Base-by-base conservation (phyloP, 2,329 filamentous ascomycete genomes). In the Apiospora malaysiana region DNA sequence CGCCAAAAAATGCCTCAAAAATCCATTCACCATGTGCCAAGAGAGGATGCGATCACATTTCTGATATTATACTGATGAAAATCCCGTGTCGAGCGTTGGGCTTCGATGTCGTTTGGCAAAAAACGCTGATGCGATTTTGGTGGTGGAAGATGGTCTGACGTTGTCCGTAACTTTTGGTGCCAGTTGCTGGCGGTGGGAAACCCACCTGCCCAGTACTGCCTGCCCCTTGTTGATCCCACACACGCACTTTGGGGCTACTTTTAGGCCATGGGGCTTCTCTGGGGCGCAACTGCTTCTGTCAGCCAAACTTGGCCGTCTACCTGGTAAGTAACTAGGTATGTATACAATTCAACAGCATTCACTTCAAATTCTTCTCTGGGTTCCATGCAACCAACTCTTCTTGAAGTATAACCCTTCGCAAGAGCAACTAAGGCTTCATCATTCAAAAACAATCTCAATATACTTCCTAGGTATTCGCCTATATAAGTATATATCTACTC, bases 41-140 rank as follows among this genome's bases (percentile, higher is more conserved):
- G 71, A 71, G 70, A 71, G 73, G 74, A 83, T 80, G 85, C 84
- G 85, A 87, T 86, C 81, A 77, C 74, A 75, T 72, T 76, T 77
- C 72, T 73, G 75, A 73, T 75, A 73, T 84, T 78, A 84, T 74
- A 78, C 78, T 73, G 85, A 88, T 88, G 82, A 72, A 80, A 78
- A 76, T 76, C 74, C 80, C 83, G 84, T 84, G 76, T 75, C 82
- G 81, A 73, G 81, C 82, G 72, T 71, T 77, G 66, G 56, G 75
- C 77, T 77, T 78, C 75, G 85, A 86, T 86, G 84, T 73, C 76
- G 42, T 74, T 71, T 71, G 69, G 75, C 76, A 73, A 70, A 70
- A 70, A 69, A 74, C 71, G 73, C 69, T 73, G 77, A 71, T 47
- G 74, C 76, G 75, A 66, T 71, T 74, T 73, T 73, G 71, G 75